phyloP scores from a whole-genome alignment of 176 grass and related monocot species.

The Raddia guianensis region DNA sequence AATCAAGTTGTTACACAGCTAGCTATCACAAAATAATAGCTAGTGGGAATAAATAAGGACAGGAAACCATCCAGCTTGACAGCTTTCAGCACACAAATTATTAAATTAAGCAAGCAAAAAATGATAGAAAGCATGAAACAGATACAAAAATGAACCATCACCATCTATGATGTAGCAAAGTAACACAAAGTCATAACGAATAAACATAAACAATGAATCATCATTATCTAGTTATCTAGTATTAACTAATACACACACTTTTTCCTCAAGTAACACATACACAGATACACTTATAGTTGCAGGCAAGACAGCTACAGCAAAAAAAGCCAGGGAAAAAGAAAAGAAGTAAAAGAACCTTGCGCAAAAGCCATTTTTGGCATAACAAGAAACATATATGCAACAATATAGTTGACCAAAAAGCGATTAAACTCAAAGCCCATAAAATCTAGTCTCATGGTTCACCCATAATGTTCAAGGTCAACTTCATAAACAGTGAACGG shows the following conservation, averaged over 20 bases:
- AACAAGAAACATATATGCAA: not conserved
- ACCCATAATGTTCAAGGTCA: not conserved
- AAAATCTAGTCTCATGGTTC: not conserved
- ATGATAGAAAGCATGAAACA: constrained; percentile 35
- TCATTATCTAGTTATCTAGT: not conserved
- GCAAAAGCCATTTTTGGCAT: not conserved
- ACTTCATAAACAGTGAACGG: constrained; percentile 10
- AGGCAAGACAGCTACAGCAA: constrained; percentile 11
- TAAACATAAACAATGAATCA: constrained; percentile 33
- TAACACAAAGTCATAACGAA: not conserved
- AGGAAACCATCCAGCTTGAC: not conserved
- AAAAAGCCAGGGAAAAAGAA: not conserved
- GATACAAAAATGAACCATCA: constrained; percentile 5
- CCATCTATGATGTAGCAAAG: constrained; percentile 6
- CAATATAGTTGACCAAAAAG: constrained; percentile 7
- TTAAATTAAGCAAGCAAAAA: constrained; percentile 12
- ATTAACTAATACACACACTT: not conserved
- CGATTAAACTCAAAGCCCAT: not conserved
- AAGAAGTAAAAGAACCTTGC: constrained; percentile 14
- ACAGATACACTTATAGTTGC: constrained; percentile 8
- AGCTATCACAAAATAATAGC: constrained; percentile 12
- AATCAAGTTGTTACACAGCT: constrained; percentile 8
- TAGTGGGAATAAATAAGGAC: constrained; percentile 13
- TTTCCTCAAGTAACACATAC: not conserved
- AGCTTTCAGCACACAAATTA: constrained; percentile 12